Base-by-base conservation (phyloP, 176 grass and related monocot genomes). In the Poa pratensis region DNA sequence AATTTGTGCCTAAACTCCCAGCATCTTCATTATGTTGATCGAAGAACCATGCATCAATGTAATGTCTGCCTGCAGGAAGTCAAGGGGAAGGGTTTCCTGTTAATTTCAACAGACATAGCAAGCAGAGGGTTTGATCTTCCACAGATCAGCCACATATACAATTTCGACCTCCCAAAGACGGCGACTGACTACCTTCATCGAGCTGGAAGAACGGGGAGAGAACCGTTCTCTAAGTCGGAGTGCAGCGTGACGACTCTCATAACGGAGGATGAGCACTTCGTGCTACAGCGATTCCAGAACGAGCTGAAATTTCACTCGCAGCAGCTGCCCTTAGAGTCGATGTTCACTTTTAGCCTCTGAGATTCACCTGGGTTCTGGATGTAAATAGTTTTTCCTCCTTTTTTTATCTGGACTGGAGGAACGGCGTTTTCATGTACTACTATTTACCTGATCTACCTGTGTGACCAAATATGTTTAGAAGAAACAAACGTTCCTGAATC, bases 81-180 rank as follows among this genome's bases (percentile, higher is more conserved):
- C 6, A 89, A 86, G 80, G 80, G 87, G 57, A 86, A 87, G 80
- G 91, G 90, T 55, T 99, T 89, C 74, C 80, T 96, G 69, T 76
- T 99, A 42, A 84, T 99, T 60, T 96, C 94, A 19, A 99, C 96
- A 0, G 91, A 94, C 76, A 91, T 99, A 76, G 83, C 90, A 15
- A 91, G 91, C 85, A 87, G 96, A 90, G 94, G 96, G 17, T 96
- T 99, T 51, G 96, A 96, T 78, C 87, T 98, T 75, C 93, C 91
- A 30, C 93, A 91, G 77, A 98, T 89, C 20, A 96, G 93, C 11
- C 91, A 98, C 77, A 92, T 96, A 83, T 94, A 96, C 91, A 98
- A 94, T 62, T 94, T 98, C 20, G 96, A 98, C 66, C 88, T 96
- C 89, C 96, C 96, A 22, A 92, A 89, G 83, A 96, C 79, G 5